Percentiles rank a stretch among this genome's conserved stretches.
phyloP scores from a whole-genome alignment of 164 flowering plant species.

The Magnolia officinalis region DNA sequence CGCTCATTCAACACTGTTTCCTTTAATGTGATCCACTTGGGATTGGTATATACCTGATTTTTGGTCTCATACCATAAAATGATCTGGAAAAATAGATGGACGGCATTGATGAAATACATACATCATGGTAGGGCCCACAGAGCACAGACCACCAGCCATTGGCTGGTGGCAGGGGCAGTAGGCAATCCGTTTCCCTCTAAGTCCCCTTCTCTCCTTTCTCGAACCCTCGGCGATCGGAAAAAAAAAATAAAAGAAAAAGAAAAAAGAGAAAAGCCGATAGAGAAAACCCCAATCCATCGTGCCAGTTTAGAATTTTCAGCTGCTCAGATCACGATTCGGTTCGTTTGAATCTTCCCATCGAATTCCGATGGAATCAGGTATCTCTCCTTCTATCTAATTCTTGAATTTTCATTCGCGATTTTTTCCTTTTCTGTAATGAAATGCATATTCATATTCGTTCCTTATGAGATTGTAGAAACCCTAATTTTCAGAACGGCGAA shows the following conservation, averaged over 20 bases:
- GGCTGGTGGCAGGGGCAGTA: no score
- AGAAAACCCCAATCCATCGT: not conserved
- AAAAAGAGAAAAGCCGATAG: not conserved
- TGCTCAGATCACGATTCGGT: not conserved
- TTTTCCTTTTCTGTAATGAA: not conserved
- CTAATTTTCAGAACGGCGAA: not conserved
- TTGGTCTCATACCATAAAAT: no score
- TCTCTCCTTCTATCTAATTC: not conserved
- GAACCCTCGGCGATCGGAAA: not conserved
- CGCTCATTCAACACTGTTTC: no score
- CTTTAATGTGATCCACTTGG: no score
- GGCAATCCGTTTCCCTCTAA: not conserved
- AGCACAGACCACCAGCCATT: no score
- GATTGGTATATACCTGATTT: no score
- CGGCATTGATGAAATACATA: no score
- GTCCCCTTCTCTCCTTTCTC: not conserved
- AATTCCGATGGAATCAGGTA: conserved; percentile 1
- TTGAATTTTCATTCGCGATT: not conserved
- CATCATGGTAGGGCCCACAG: no score
- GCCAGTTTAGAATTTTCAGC: not conserved
- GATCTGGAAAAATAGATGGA: no score
- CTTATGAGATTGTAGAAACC: not conserved
- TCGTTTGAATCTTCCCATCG: not conserved
- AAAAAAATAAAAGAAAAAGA: not conserved
- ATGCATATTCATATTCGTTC: not conserved